Percentiles rank a stretch among this genome's conserved stretches.
These are phyloP conservation scores for Coemansia sp. DNA, from an alignment of 192 early-diverging fungal species.

Conservation along the genomic window DNA sequence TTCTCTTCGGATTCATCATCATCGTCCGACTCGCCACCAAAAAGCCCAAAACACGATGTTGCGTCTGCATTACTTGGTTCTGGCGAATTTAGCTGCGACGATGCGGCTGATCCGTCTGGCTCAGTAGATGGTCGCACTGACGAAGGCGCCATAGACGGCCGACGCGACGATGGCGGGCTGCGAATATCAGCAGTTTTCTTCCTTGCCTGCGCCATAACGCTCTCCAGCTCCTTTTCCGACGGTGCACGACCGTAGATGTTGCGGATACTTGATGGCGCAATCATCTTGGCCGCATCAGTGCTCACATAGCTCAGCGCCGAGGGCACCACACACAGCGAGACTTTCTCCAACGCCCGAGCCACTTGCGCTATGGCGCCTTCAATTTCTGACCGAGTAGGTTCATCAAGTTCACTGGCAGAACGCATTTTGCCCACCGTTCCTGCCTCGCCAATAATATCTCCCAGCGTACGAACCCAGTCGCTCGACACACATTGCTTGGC, in stretches of 20 bases:
- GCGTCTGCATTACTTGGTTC: conserved; percentile 8
- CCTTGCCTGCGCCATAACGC: conserved; percentile 14
- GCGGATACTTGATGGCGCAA: conserved; percentile 20
- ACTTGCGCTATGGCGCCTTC: conserved; percentile 24
- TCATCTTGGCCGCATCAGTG: conserved; percentile 10
- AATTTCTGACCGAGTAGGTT: conserved; percentile 26
- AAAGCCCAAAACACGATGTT: conserved; percentile 18
- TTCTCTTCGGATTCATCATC: background rate
- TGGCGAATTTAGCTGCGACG: conserved; percentile 20
- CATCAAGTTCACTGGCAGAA: conserved; percentile 9
- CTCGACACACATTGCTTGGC: conserved; percentile 19
- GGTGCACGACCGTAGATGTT: conserved; percentile 29
- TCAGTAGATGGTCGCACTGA: conserved; percentile 3
- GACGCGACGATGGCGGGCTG: conserved; percentile 8
- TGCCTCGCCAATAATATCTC: conserved; percentile 29
- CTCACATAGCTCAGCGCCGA: conserved; percentile 27
- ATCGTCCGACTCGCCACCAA: conserved; percentile 15
- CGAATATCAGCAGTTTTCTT: conserved; percentile 2
- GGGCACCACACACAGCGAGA: conserved; percentile 10
- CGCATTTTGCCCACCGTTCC: conserved; percentile 28
- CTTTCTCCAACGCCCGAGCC: conserved; percentile 15
- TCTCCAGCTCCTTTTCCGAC: background rate
- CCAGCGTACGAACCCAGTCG: conserved; percentile 50
- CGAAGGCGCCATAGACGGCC: conserved; percentile 8
- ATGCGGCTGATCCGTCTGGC: conserved; percentile 10